Conservation (phyloP, 1,284 basidiomycete genomes). For the Sporisorium graminicola region DNA sequence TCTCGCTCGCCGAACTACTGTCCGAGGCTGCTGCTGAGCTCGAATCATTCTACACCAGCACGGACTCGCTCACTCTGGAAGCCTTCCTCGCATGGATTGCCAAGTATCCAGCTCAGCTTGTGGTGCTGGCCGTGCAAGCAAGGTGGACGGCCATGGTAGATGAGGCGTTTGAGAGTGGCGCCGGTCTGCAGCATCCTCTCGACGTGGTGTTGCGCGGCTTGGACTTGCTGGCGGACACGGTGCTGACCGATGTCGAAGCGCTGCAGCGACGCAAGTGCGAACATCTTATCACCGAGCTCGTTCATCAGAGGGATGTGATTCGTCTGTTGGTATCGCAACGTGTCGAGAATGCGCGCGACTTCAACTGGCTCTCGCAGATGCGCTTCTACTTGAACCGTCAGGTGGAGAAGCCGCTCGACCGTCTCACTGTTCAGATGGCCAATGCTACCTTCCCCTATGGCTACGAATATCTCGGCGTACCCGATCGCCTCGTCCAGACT, state of each 20-base stretch:
- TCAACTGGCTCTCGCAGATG: conserved; percentile 98
- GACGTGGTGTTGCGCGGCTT: conserved; percentile 84
- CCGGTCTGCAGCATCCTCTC: conserved; percentile 78
- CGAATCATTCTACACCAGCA: conserved; percentile 81
- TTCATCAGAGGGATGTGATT: conserved; percentile 95
- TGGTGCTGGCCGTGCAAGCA: conserved; percentile 92
- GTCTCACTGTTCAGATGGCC: conserved; percentile 81
- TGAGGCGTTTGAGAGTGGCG: conserved; percentile 75
- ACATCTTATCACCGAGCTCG: conserved; percentile 97
- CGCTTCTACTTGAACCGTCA: conserved; percentile 87
- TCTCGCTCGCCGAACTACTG: conserved; percentile 86
- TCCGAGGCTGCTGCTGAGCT: conserved; percentile 83
- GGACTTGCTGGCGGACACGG: conserved; percentile 93
- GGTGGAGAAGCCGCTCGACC: conserved; percentile 81
- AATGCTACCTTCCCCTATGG: conserved; percentile 96
- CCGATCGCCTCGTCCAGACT: conserved; percentile 96
- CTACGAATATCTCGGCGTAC: conserved; percentile 97
- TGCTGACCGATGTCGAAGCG: conserved; percentile 86
- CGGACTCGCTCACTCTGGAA: conserved; percentile 72
- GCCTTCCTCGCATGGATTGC: conserved; percentile 90
- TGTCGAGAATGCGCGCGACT: conserved; percentile 79
- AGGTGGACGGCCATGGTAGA: conserved; percentile 93
- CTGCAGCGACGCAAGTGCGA: conserved; percentile 97
- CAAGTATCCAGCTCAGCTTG: conserved; percentile 92
- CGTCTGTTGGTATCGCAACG: conserved; percentile 81